Evolutionary conservation across 805 yeast species (phyloP).

Genomic region (Candida boleticola): DNA sequence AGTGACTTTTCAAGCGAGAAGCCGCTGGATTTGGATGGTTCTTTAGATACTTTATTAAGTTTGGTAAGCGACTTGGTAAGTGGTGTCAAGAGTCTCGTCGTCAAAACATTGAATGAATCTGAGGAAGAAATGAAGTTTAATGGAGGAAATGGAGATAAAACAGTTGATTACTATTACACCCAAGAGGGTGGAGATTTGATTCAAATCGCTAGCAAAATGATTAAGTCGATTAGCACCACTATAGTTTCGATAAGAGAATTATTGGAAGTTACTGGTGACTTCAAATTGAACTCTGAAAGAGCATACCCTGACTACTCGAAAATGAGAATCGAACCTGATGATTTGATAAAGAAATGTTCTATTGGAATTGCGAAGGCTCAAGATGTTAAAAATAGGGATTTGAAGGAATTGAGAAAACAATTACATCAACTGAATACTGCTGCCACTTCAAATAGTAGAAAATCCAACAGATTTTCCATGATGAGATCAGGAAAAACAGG

Average conservation of each 20-base stretch:
- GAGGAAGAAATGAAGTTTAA: conserved; percentile 27
- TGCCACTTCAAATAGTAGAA: conserved; percentile 13
- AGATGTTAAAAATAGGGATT: conserved; percentile 21
- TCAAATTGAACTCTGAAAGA: conserved; percentile 56
- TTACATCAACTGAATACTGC: background rate
- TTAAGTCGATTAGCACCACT: conserved; percentile 50
- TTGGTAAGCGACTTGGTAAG: conserved; percentile 64
- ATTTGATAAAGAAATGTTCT: conserved; percentile 61
- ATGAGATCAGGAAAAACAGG: conserved; percentile 52
- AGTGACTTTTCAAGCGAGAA: conserved; percentile 37
- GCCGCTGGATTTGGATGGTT: conserved; percentile 42
- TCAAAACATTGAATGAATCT: conserved; percentile 47
- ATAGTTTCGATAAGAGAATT: conserved; percentile 50
- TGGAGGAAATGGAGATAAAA: conserved; percentile 8
- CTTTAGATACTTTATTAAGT: conserved; percentile 57
- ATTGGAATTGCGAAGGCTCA: conserved; percentile 51
- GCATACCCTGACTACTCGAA: conserved; percentile 63
- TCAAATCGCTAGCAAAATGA: conserved; percentile 57
- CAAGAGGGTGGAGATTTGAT: conserved; percentile 67
- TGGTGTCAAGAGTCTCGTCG: conserved; percentile 61
- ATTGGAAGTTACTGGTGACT: conserved; percentile 62
- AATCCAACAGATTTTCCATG: conserved; percentile 46
- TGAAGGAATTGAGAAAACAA: conserved; percentile 17
- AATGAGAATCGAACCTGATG: conserved; percentile 56
- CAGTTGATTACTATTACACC: conserved; percentile 50